Evolutionary conservation across 1,284 basidiomycete genomes (phyloP), one percentile per base, ranked within the genome.

Genomic region (Sanghuangporus baumii): DNA sequence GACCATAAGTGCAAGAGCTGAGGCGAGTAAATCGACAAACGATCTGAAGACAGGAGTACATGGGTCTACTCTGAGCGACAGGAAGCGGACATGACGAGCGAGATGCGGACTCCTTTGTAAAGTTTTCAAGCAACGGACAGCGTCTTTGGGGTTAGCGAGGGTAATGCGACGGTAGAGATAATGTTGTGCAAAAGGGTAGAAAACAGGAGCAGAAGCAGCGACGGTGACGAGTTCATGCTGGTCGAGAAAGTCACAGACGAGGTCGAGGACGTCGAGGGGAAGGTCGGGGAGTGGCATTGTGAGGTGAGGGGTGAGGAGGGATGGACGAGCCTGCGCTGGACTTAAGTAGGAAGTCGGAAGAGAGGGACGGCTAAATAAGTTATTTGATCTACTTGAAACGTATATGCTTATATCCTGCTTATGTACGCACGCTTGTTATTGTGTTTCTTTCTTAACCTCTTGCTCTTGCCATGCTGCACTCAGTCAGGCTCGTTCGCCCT

Each of bases 141-240:
- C 69, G 81, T 83, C 65, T 71, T 77, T 72, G 59, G 73, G 69
- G 5, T 75, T 69, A 46, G 82, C 78, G 55, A 85, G 68, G 54
- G 75, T 70, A 67, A 90, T 67, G 68, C 81, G 72, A 60, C 84
- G 79, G 73, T 87, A 91, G 71, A 91, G 84, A 51, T 78, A 71
- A 63, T 83, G 82, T 62, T 82, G 83, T 0, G 84, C 85, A 67
- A 82, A 71, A 58, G 74, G 74, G 66, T 75, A 74, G 68, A 87
- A 68, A 40, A 70, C 65, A 6, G 77, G 69, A 66, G 67, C 75
- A n/a, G 81, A 76, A 23, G 69, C 73, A 3, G 86, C 78, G 66
- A 87, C 73, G 16, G 77, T 70, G 51, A 74, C 70, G 63, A 87
- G 80, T 68, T 81, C 76, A 3, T 57, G 8, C 8, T 63, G 34